Conservation (phyloP, 2,329 filamentous ascomycete genomes). For the Sporothrix brasiliensis region DNA sequence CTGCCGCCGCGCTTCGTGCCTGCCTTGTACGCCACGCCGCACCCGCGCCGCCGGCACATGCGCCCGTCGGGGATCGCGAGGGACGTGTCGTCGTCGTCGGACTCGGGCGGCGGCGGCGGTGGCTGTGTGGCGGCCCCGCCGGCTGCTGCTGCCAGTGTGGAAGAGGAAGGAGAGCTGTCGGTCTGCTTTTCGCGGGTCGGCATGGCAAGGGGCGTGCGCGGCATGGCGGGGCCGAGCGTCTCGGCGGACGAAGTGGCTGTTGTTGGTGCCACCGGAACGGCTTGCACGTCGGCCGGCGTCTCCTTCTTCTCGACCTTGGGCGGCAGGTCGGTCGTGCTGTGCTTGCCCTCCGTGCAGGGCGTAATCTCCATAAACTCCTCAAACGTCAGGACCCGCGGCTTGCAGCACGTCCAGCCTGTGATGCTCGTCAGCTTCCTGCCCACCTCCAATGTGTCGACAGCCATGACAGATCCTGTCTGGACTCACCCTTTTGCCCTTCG, state of each 20-base stretch:
- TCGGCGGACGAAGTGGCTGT: background rate
- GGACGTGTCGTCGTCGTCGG: conserved; percentile 82
- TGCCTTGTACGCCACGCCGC: conserved; percentile 67
- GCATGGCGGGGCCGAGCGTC: conserved; percentile 44
- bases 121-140: conserved; percentile 46
- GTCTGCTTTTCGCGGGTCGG: conserved; percentile 44
- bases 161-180: background rate
- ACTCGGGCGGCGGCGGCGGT: conserved; percentile 67
- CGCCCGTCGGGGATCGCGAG: conserved; percentile 73
- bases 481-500: conserved; percentile 93
- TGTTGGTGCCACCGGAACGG: conserved; percentile 44
- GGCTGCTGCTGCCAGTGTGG: background rate
- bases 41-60: conserved; percentile 76
- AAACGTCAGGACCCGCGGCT: conserved; percentile 92
- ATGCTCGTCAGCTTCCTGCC: background rate
- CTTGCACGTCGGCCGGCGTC: conserved; percentile 55
- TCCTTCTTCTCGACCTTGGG: conserved; percentile 64
- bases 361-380: conserved; percentile 95
- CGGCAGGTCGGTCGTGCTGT: conserved; percentile 80
- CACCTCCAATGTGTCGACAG: background rate
- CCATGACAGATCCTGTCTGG: background rate
- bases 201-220: conserved; percentile 48
- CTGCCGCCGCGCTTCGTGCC: conserved; percentile 47
- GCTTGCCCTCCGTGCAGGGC: conserved; percentile 89
- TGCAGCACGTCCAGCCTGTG: conserved; percentile 98